These are phyloP conservation scores for Fusarium beomiforme DNA, from an alignment of 2,329 filamentous ascomycete genomes.

Conservation along the genomic window DNA sequence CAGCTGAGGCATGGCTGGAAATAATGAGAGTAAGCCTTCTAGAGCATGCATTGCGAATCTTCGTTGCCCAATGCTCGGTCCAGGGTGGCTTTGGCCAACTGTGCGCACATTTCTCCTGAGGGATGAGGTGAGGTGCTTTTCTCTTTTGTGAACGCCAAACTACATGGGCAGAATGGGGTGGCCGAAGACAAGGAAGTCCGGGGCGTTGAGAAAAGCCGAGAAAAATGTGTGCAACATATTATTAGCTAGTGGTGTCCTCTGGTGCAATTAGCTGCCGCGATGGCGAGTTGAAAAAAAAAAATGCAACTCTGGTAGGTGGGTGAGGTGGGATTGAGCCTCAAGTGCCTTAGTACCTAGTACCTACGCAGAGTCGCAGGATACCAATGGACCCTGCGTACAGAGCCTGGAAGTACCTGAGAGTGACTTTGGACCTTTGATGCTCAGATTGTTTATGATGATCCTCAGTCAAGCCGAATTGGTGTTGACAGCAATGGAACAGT, in stretches of 20 bases:
- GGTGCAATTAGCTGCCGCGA: constrained; percentile 34
- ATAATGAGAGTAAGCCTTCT: constrained; percentile 2
- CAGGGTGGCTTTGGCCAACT: constrained; percentile 35
- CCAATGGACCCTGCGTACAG: constrained; percentile 3
- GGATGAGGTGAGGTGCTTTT: constrained; percentile 21
- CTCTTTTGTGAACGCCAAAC: constrained; percentile 9
- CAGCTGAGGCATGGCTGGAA: constrained; percentile 9
- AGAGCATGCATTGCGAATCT: constrained; percentile 26
- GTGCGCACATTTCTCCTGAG: constrained; percentile 16
- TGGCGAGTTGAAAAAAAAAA: constrained; percentile 25
- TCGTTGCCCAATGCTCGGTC: constrained; percentile 26
- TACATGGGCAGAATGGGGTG: background rate
- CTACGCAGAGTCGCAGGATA: background rate
- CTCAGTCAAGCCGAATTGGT: constrained; percentile 13
- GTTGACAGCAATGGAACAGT: constrained; percentile 1
- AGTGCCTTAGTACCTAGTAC: background rate
- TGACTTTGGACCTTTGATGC: constrained; percentile 12
- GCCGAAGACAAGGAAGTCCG: constrained; percentile 22
- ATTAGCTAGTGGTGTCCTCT: background rate
- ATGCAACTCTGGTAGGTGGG: constrained; percentile 5
- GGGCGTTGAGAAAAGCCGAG: constrained; percentile 25
- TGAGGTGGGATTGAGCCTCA: constrained; percentile 19
- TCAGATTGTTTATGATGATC: background rate
- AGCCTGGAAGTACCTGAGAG: constrained; percentile 20
- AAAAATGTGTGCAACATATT: constrained; percentile 4